phyloP scores from a whole-genome alignment of 225 moss, liverwort and hornwort genomes.

The Antitrichia curtipendula region DNA sequence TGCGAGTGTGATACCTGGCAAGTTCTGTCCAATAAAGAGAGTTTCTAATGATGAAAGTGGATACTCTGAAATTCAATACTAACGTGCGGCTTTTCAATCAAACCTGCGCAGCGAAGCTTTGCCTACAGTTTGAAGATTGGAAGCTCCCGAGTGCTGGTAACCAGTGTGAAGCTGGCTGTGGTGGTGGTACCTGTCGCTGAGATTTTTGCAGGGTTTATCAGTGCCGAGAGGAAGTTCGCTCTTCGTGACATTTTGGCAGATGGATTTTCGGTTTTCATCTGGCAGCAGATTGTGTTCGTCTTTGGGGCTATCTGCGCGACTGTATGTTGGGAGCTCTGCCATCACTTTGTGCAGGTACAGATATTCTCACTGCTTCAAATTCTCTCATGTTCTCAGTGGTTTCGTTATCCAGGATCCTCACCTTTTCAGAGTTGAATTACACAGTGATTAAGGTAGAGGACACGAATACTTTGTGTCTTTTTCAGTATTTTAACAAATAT shows the following conservation, averaged over 20 bases:
- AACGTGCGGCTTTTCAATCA: not conserved
- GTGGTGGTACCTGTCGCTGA: constrained; percentile 45
- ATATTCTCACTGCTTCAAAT: not conserved
- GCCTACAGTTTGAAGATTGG: constrained; percentile 71
- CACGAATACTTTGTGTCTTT: not conserved
- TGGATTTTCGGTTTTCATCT: constrained; percentile 9
- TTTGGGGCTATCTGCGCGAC: constrained; percentile 36
- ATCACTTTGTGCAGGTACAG: constrained; percentile 58
- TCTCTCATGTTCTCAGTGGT: not conserved
- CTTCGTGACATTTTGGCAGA: not conserved
- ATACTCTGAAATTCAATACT: not conserved
- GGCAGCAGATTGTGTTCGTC: constrained; percentile 49
- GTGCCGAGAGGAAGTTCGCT: not conserved
- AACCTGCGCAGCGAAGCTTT: constrained; percentile 39
- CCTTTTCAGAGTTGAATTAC: not conserved
- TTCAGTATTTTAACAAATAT: not conserved
- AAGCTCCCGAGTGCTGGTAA: constrained; percentile 20
- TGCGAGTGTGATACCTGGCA: not conserved
- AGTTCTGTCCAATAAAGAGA: not conserved
- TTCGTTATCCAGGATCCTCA: not conserved
- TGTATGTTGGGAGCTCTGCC: constrained; percentile 60
- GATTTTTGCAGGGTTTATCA: constrained; percentile 1
- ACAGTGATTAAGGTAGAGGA: not conserved
- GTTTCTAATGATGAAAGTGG: not conserved
- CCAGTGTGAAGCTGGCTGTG: constrained; percentile 43